Evolutionary conservation across 2,329 filamentous ascomycete species (phyloP).

Genomic region (Pestalotiopsis sp.): DNA sequence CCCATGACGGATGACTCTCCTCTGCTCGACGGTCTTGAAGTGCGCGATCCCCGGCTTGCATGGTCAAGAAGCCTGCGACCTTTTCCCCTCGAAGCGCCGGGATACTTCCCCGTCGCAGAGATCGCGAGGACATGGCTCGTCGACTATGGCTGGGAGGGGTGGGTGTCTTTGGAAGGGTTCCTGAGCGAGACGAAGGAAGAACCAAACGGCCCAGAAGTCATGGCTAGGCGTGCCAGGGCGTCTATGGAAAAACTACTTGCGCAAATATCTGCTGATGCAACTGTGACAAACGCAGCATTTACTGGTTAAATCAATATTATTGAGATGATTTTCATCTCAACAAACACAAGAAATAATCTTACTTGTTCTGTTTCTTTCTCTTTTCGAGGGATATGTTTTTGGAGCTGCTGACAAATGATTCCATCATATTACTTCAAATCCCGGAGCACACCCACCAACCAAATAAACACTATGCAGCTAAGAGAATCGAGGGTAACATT

Average conservation of each 20-base stretch:
- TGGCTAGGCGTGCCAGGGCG: background rate
- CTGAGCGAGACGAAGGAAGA: slow-evolving; percentile 19
- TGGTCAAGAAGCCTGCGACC: slow-evolving; percentile 28
- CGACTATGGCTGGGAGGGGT: slow-evolving; percentile 31
- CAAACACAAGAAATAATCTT: too few relatives aligned
- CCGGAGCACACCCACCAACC: too few relatives aligned
- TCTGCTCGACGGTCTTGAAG: slow-evolving; percentile 25
- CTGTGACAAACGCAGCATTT: too few relatives aligned
- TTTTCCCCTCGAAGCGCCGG: slow-evolving; percentile 34
- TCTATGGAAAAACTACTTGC: background rate
- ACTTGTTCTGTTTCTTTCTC: too few relatives aligned
- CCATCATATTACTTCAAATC: too few relatives aligned
- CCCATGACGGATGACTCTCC: slow-evolving; percentile 32
- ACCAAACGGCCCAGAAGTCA: slow-evolving; percentile 8
- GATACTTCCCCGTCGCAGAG: slow-evolving; percentile 24
- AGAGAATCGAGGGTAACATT: too few relatives aligned
- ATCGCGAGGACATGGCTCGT: slow-evolving; percentile 31
- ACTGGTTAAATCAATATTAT: too few relatives aligned
- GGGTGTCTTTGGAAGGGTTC: slow-evolving; percentile 37
- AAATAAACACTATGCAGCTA: too few relatives aligned
- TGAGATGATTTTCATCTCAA: too few relatives aligned
- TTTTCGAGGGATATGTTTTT: too few relatives aligned
- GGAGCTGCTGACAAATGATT: too few relatives aligned
- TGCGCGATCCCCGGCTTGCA: slow-evolving; percentile 10
- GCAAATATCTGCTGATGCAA: too few relatives aligned